Evolutionary conservation across 1,139 yeast genomes (phyloP).

Genomic region (Diutina neorugosa): DNA sequence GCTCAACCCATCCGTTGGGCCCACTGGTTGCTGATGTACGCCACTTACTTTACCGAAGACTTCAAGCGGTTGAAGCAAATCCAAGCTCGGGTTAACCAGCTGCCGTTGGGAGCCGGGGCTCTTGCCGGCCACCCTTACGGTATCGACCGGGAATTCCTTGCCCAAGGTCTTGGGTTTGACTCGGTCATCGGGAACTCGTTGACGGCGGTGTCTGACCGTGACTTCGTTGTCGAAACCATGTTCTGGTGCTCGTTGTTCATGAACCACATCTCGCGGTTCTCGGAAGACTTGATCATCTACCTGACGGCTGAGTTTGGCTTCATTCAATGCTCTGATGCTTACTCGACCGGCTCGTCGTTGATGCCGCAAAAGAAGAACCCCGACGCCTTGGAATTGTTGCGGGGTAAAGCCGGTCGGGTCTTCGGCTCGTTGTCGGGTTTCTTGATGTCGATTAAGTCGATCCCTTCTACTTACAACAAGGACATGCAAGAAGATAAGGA

Average conservation of each 20-base stretch:
- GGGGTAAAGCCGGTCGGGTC: constrained; percentile 97
- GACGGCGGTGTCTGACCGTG: constrained; percentile 94
- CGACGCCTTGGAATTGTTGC: constrained; percentile 82
- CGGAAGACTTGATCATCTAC: constrained; percentile 90
- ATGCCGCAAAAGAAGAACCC: constrained; percentile 99
- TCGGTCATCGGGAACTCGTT: constrained; percentile 90
- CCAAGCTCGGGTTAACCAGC: constrained; percentile 68
- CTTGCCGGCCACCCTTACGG: constrained; percentile 99
- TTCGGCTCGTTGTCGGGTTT: constrained; percentile 93
- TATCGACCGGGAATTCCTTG: constrained; percentile 83
- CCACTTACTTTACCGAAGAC: constrained; percentile 88
- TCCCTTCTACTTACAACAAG: constrained; percentile 94
- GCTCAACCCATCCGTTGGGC: constrained; percentile 99
- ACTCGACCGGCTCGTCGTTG: constrained; percentile 93
- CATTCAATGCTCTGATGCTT: constrained; percentile 87
- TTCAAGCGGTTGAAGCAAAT: constrained; percentile 74
- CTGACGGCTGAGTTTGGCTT: constrained; percentile 97
- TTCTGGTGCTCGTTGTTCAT: constrained; percentile 95
- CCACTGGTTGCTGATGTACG: constrained; percentile 91
- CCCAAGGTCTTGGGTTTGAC: constrained; percentile 63
- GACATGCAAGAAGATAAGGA: constrained; percentile 99
- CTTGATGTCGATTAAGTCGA: constrained; percentile 88
- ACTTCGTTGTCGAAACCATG: constrained; percentile 91
- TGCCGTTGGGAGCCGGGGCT: constrained; percentile 96
- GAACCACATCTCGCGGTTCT: constrained; percentile 88